Percentiles rank a stretch among this genome's conserved stretches.
Conservation (phyloP, 345 rosid species). For the Lenwebbia sp. region DNA sequence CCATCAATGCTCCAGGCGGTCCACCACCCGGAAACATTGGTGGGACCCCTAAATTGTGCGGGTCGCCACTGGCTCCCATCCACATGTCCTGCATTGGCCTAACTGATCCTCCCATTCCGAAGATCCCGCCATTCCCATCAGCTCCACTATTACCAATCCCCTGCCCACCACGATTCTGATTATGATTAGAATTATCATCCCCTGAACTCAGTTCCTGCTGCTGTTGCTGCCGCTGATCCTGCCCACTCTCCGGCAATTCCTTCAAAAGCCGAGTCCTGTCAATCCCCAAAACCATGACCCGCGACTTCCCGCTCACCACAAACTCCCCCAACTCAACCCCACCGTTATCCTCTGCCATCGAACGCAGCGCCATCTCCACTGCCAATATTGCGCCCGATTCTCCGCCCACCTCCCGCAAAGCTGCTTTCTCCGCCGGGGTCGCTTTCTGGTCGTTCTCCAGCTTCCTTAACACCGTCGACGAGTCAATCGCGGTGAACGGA, state of each 20-base stretch:
- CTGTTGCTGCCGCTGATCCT: slow-evolving; percentile 15
- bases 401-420: slow-evolving; percentile 74
- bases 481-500: slow-evolving; percentile 69
- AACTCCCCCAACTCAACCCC: slow-evolving; percentile 82
- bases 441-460: slow-evolving; percentile 72
- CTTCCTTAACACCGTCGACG: slow-evolving; percentile 74
- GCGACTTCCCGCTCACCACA: slow-evolving; percentile 69
- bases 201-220: slow-evolving; percentile 10
- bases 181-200: slow-evolving; percentile 7
- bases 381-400: slow-evolving; percentile 71
- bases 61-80: slow-evolving; percentile 38
- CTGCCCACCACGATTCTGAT: slow-evolving; percentile 3
- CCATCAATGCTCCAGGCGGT: slow-evolving; percentile 40
- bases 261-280: slow-evolving; percentile 62
- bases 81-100: slow-evolving; percentile 53
- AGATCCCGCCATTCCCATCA: slow-evolving; percentile 18
- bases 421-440: slow-evolving; percentile 60
- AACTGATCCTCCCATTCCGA: slow-evolving; percentile 24
- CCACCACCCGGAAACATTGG: slow-evolving; percentile 20
- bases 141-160: slow-evolving; percentile 3
- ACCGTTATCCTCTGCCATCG: slow-evolving; percentile 80
- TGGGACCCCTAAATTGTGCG: slow-evolving; percentile 10
- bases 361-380: slow-evolving; percentile 71
- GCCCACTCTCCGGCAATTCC: slow-evolving; percentile 69
- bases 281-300: slow-evolving; percentile 75